Conservation (phyloP, 257 asterid genomes). For the Solanum appendiculatum region DNA sequence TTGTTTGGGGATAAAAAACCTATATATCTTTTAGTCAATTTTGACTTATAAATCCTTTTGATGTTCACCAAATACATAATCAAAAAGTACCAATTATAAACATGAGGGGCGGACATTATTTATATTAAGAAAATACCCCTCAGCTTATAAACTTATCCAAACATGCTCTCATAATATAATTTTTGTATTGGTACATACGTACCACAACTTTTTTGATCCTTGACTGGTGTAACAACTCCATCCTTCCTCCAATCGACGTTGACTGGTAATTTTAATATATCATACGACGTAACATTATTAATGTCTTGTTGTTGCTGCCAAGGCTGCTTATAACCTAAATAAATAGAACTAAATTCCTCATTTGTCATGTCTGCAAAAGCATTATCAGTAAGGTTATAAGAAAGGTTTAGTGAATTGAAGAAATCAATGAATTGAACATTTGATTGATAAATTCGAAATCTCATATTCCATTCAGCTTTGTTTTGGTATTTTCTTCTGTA, state of each 20-base stretch:
- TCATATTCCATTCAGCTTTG: slow-evolving; percentile 40
- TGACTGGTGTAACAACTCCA: slow-evolving; percentile 55
- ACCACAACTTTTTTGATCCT: slow-evolving; percentile 57
- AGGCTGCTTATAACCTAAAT: slow-evolving; percentile 31
- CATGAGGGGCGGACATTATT: not conserved
- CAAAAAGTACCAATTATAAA: not conserved
- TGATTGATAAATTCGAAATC: slow-evolving; percentile 49
- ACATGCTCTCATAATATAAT: not conserved
- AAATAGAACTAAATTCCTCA: slow-evolving; percentile 37
- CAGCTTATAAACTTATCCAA: not conserved
- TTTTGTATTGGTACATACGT: not conserved
- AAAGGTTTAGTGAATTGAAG: slow-evolving; percentile 46
- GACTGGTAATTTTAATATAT: slow-evolving; percentile 2
- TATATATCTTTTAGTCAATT: too few relatives aligned
- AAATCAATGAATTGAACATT: slow-evolving; percentile 34
- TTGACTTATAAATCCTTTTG: not conserved
- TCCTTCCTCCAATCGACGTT: slow-evolving; percentile 56
- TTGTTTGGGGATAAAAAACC: not conserved
- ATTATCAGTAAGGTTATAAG: slow-evolving; percentile 48
- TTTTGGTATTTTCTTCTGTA: slow-evolving; percentile 18
- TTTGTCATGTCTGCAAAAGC: slow-evolving; percentile 65
- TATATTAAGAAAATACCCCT: not conserved
- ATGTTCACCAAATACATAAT: not conserved
- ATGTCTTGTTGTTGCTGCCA: not conserved
- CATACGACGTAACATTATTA: not conserved